Base-by-base conservation (phyloP, 163 green algal species). In the Scenedesmus sp. region DNA sequence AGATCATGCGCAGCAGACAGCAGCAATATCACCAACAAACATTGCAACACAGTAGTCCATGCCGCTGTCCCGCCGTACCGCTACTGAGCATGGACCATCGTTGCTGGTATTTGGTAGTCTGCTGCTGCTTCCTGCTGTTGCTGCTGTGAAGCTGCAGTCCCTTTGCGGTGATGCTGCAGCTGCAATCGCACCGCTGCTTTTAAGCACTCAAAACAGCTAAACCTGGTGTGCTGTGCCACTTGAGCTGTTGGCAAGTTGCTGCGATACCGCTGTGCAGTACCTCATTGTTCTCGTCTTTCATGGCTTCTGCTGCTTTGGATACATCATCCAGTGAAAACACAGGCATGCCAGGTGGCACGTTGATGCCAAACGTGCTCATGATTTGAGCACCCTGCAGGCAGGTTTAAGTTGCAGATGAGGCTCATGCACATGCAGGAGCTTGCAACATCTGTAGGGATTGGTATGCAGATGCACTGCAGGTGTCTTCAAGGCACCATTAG, bases 351-450 rank as follows among this genome's bases (percentile, higher is more conserved):
- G 94, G 94, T 0, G 98, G 98, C 30, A 99, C 98, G 80, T 98
- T 98, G 49, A 99, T 95, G 84, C 98, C 98, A 81, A 96, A 98
- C 85, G 98, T 96, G 86, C 91, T 92, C 98, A 99, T 99, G 44
- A 99, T 89, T 83, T 98, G 90, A 16, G 98, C 97, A 51, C 98
- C 97, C 98, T 99, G 95, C 0, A 22, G 80, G 80, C 65, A 76
- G 30, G 65, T 40, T 10, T 20, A 15, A 76, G 65, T 2, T 76
- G 65, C 65, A 76, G 30, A 18, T 40, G 30, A 35, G 5, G 65
- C 65, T 40, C 65, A 76, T 76, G 65, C 30, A 20, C 7, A 40
- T 24, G 83, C 2, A 22, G 72, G n/a, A 59, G 43, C 82, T 43
- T 37, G 65, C 42, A 24, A 40, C 40, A 81, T 40, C 49, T 33